Conservation (phyloP, 768 basidiomycete species). For the Tricholoma sp. region DNA sequence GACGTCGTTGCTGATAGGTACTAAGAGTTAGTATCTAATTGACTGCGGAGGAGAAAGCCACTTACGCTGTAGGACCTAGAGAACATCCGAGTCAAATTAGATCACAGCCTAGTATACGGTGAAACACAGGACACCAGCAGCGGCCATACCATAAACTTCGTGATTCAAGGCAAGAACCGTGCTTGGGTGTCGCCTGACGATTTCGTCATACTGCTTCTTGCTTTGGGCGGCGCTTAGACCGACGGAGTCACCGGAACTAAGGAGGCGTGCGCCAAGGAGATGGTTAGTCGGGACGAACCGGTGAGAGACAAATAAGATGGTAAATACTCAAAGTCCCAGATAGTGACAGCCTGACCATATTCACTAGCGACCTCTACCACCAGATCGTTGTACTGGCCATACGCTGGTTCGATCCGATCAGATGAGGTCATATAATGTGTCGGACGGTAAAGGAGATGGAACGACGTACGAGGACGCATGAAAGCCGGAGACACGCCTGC, state of each 20-base stretch:
- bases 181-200: slow-evolving; percentile 17
- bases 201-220: slow-evolving; percentile 18
- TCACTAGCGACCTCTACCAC: slow-evolving; percentile 24
- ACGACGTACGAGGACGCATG: slow-evolving; percentile 33
- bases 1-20: slow-evolving; percentile 5
- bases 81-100: too few relatives aligned
- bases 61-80: neutral
- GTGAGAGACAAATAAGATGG: neutral
- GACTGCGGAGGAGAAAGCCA: too few relatives aligned
- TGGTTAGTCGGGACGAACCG: too few relatives aligned
- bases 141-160: slow-evolving; percentile 24
- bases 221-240: slow-evolving; percentile 20
- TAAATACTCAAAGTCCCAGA: slow-evolving; percentile 24
- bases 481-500: slow-evolving; percentile 33
- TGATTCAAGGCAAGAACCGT: slow-evolving; percentile 31
- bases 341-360: slow-evolving; percentile 16
- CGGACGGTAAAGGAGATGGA: neutral
- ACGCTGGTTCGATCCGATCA: slow-evolving; percentile 26
- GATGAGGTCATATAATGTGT: too few relatives aligned
- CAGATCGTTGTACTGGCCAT: slow-evolving; percentile 34
- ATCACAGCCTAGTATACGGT: too few relatives aligned
- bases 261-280: too few relatives aligned
- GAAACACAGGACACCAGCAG: too few relatives aligned
- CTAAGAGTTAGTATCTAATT: neutral
- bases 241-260: slow-evolving; percentile 26